phyloP scores from a whole-genome alignment of 2,329 filamentous ascomycete species.

The Penicillium polonicum region DNA sequence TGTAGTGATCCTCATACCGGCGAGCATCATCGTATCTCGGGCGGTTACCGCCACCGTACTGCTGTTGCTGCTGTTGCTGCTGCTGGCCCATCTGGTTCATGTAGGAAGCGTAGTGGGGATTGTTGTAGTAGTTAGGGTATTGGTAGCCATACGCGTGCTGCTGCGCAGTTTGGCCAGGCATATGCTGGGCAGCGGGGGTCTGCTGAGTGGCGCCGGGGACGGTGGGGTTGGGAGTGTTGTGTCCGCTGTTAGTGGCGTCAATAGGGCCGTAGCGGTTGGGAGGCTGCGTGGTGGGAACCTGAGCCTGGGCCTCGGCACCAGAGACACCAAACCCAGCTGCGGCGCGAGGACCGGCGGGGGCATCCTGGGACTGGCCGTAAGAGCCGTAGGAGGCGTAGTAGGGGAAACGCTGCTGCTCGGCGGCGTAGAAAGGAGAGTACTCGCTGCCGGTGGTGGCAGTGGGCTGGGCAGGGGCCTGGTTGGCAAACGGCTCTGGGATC shows the following conservation, averaged over 20 bases:
- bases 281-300: slow-evolving; percentile 65
- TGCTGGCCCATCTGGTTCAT: slow-evolving; percentile 54
- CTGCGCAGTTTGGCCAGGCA: slow-evolving; percentile 50
- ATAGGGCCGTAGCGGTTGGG: slow-evolving; percentile 69
- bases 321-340: slow-evolving; percentile 71
- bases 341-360: slow-evolving; percentile 67
- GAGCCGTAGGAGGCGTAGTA: slow-evolving; percentile 68
- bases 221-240: slow-evolving; percentile 84
- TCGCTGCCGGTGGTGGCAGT: slow-evolving; percentile 63
- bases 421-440: slow-evolving; percentile 82
- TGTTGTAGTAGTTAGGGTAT: slow-evolving; percentile 57
- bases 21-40: slow-evolving; percentile 52
- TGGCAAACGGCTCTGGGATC: slow-evolving; percentile 56
- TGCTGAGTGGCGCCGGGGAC: slow-evolving; percentile 55
- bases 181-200: slow-evolving; percentile 53
- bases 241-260: slow-evolving; percentile 80
- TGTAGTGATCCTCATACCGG: slow-evolving; percentile 47
- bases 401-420: slow-evolving; percentile 68
- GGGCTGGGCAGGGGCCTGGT: slow-evolving; percentile 58
- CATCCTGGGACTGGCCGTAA: slow-evolving; percentile 71
- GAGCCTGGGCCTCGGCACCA: slow-evolving; percentile 59
- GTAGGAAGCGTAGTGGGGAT: slow-evolving; percentile 62
- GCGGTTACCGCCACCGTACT: slow-evolving; percentile 49
- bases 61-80: slow-evolving; percentile 44
- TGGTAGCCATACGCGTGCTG: slow-evolving; percentile 58